Evolutionary conservation across 1,284 basidiomycete species (phyloP), one percentile per base, ranked within the genome.

Genomic region (Lentinula novae-zelandiae): DNA sequence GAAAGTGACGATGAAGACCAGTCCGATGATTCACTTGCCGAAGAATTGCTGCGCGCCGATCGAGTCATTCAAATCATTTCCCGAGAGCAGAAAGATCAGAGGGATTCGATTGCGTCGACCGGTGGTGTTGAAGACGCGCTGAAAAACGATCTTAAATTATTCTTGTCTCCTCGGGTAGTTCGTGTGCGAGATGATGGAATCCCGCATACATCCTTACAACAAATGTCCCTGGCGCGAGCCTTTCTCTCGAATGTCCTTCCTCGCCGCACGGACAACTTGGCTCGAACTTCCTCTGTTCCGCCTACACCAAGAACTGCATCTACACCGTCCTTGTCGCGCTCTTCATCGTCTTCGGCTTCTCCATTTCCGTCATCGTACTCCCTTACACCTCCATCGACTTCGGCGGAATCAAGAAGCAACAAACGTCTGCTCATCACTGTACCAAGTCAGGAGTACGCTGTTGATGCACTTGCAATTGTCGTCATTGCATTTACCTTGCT

Each of bases 131-230:
- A 22, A 38, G 36, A 36, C 20, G 31, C 20, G 20, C 20, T 31
- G 5, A 46, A n/a, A 15, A 20, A 56, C 10, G 22, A 50, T 5
- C 33, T 60, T 5, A 51, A 42, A 15, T 15, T 60, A 20, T 51
- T 27, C 22, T 17, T 60, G 17, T 38, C 53, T 31, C 42, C 2
- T 13, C 10, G 17, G n/a, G 6, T 31, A 5, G 31, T 36, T 12
- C 44, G 10, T 7, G 15, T n/a, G 12, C 49, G 51, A 5, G 60
- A 57, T n/a, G 55, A 53, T 33, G 55, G 59, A 42, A 20, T 53
- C 20, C 49, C 62, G 4, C 51, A 39, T 33, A 39, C 53, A 20
- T 55, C 59, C 17, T 10, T 6, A 1, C 15, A 39, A 22, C 59
- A 60, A 27, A 31, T 60, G 4, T 33, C n/a, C 31, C 13, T 34